A percentile compares a stretch with the other conserved stretches of the same genome.
Evolutionary conservation across 2,329 filamentous ascomycete genomes (phyloP).

Genomic region (Cyphellophora europaea): DNA sequence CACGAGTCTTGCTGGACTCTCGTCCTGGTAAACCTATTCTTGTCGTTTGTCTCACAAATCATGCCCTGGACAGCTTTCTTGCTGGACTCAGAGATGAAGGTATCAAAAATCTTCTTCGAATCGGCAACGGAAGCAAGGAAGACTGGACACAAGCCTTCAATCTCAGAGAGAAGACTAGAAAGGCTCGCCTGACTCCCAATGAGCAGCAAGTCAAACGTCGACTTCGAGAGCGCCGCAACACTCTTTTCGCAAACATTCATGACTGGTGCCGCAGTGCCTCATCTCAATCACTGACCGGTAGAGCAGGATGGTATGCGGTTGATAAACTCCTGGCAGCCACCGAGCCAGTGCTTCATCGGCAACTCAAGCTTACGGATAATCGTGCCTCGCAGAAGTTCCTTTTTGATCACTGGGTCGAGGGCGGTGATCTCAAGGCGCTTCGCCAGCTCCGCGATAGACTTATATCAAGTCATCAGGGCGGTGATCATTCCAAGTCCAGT

Average conservation of each 20-base stretch:
- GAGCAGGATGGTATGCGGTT: too few species aligned
- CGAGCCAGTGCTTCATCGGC: too few species aligned
- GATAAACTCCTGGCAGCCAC: neutral
- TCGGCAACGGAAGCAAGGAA: constrained; percentile 51
- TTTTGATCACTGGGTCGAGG: too few species aligned
- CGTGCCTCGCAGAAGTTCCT: too few species aligned
- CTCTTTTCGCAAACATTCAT: constrained; percentile 4
- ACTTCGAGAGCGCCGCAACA: constrained; percentile 19
- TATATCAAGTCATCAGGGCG: too few species aligned
- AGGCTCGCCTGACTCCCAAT: neutral
- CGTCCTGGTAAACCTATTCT: constrained; percentile 21
- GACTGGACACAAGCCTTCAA: constrained; percentile 42
- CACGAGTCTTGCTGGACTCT: constrained; percentile 19
- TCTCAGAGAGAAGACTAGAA: constrained; percentile 28
- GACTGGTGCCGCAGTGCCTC: neutral
- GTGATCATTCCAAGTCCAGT: too few species aligned
- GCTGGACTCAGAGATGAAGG: constrained; percentile 42
- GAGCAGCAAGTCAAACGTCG: constrained; percentile 22
- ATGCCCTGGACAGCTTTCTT: constrained; percentile 50
- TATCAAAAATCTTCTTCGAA: constrained; percentile 45
- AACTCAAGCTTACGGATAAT: too few species aligned
- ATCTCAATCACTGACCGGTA: neutral
- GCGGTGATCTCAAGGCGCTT: neutral
- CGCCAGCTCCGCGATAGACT: too few species aligned
- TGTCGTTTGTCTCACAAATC: constrained; percentile 38